Evolutionary conservation across 2,329 filamentous ascomycete genomes (phyloP).

Genomic region (Trichoderma pleuroti): DNA sequence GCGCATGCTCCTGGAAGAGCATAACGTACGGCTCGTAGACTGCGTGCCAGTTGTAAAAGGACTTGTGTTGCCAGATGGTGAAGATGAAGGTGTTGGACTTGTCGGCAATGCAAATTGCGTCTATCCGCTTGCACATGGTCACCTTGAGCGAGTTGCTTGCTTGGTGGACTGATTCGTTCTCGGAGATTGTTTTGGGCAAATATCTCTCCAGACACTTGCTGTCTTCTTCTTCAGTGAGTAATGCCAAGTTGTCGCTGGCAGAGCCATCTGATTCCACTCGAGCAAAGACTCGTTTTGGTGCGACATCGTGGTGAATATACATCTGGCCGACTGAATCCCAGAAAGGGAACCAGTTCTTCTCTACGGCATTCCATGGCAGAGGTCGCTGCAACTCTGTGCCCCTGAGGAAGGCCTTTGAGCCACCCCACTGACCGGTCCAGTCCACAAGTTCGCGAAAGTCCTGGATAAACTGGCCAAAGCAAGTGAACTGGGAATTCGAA

Average conservation of each 20-base stretch:
- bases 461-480: slow-evolving; percentile 55
- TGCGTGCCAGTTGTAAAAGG: slow-evolving; percentile 44
- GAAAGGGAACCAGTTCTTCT: slow-evolving; percentile 63
- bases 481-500: slow-evolving; percentile 51
- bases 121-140: slow-evolving; percentile 50
- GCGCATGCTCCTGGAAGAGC: slow-evolving; percentile 45
- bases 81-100: slow-evolving; percentile 53
- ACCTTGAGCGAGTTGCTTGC: slow-evolving; percentile 56
- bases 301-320: slow-evolving; percentile 53
- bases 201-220: slow-evolving; percentile 44
- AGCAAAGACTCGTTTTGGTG: slow-evolving; percentile 48
- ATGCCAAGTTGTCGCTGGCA: slow-evolving; percentile 45
- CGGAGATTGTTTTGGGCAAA: slow-evolving; percentile 37
- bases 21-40: slow-evolving; percentile 56
- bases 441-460: slow-evolving; percentile 50
- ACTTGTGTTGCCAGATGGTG: slow-evolving; percentile 54
- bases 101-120: slow-evolving; percentile 40
- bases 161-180: slow-evolving; percentile 52
- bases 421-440: slow-evolving; percentile 33
- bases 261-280: slow-evolving; percentile 43
- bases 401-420: slow-evolving; percentile 35
- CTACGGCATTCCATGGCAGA: slow-evolving; percentile 40
- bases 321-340: slow-evolving; percentile 48
- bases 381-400: slow-evolving; percentile 53
- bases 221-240: slow-evolving; percentile 36